Percentiles rank a stretch among this genome's conserved stretches.
These are phyloP conservation scores for Halophytophthora polymorphica DNA, from an alignment of 352 stramenopile species.

Conservation along the genomic window DNA sequence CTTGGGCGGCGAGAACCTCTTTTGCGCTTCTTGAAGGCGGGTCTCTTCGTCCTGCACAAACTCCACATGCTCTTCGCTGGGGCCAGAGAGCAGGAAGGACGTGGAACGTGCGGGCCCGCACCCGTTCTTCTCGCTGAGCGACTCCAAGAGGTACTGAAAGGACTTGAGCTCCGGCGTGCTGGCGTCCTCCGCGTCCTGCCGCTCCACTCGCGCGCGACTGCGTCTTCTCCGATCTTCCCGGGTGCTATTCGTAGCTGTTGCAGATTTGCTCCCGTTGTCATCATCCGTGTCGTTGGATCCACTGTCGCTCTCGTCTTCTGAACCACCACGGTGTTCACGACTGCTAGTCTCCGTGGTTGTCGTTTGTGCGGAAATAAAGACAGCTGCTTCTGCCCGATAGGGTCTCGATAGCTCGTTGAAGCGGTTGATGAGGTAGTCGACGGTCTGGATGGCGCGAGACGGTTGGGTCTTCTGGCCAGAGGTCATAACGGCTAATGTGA, in stretches of 20 bases:
- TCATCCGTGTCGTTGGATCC: slow-evolving; percentile 5
- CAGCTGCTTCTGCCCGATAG: slow-evolving; percentile 16
- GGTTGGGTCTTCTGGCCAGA: slow-evolving; percentile 60
- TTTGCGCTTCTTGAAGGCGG: slow-evolving; percentile 22
- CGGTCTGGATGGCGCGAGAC: slow-evolving; percentile 53
- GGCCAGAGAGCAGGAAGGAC: slow-evolving; percentile 33
- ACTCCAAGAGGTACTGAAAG: slow-evolving; percentile 57
- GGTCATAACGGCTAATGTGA: slow-evolving; percentile 54
- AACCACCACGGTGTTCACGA: not conserved
- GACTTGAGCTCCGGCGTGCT: slow-evolving; percentile 20
- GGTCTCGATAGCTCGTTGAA: slow-evolving; percentile 61
- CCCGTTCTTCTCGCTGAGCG: slow-evolving; percentile 29
- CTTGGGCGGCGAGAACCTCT: slow-evolving; percentile 11
- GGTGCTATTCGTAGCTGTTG: not conserved
- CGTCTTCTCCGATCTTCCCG: slow-evolving; percentile 10
- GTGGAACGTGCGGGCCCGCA: slow-evolving; percentile 4
- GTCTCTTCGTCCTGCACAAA: slow-evolving; percentile 47
- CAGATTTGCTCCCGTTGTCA: slow-evolving; percentile 8
- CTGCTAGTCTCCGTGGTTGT: not conserved
- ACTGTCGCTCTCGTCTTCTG: not conserved
- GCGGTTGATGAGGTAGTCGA: slow-evolving; percentile 64
- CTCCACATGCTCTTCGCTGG: slow-evolving; percentile 31
- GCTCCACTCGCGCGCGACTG: not conserved
- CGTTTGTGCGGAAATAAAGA: not conserved
- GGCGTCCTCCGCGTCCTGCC: not conserved